Conservation (phyloP, 2,329 filamentous ascomycete species). For the Teratosphaeria nubilosa region DNA sequence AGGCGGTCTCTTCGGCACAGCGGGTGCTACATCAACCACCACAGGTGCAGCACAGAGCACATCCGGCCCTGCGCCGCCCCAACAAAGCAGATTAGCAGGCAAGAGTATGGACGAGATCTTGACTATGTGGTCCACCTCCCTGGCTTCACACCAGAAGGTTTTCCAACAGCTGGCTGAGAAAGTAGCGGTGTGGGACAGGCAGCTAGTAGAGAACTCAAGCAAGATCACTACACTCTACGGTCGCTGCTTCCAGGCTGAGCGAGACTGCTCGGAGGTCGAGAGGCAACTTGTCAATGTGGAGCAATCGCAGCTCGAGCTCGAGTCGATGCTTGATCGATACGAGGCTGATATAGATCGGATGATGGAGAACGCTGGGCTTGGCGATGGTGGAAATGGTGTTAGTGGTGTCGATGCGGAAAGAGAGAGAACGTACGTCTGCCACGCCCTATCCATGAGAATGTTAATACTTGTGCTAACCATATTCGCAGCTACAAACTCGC, state of each 20-base stretch:
- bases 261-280: conserved; percentile 87
- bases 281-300: conserved; percentile 82
- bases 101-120: conserved; percentile 99
- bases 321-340: conserved; percentile 79
- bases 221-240: conserved; percentile 91
- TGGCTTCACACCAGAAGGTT: conserved; percentile 93
- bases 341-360: conserved; percentile 86
- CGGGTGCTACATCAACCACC: neutral
- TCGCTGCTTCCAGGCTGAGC: conserved; percentile 86
- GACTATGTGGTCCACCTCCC: conserved; percentile 87
- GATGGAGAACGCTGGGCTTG: conserved; percentile 60
- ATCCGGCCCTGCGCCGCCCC: conserved; percentile 66
- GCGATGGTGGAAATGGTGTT: conserved; percentile 41
- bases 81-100: conserved; percentile 82
- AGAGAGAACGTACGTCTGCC: conserved; percentile 63
- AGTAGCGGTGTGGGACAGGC: conserved; percentile 82
- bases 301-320: conserved; percentile 83
- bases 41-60: conserved; percentile 34
- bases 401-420: conserved; percentile 90
- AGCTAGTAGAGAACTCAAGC: conserved; percentile 85
- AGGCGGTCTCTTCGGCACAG: conserved; percentile 7
- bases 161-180: conserved; percentile 85
- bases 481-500: conserved; percentile 65
- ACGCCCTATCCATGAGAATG: neutral
- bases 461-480: conserved; percentile 13